Base-by-base conservation (phyloP, 225 moss, liverwort and hornwort species). In the Pleurozium schreberi region DNA sequence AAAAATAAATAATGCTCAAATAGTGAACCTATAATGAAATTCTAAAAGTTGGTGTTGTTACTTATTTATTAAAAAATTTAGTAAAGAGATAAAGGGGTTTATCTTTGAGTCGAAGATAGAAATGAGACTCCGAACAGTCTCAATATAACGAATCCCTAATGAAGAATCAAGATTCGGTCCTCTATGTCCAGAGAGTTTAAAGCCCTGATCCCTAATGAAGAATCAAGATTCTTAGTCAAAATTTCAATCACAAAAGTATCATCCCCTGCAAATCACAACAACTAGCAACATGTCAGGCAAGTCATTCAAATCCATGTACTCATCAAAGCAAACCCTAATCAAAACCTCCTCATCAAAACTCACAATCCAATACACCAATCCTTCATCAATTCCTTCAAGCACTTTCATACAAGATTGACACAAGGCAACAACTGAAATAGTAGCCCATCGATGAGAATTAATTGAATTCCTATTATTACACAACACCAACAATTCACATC, bases 231-330 rank as follows among this genome's bases (percentile, higher is more conserved):
- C 43, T 43, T 17, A 27, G 30, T 16, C 47, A 33, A 45, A 83
- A 75, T 60, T 81, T 59, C 59, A 79, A 87, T 73, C 59, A 18
- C 55, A 81, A 61, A 66, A 69, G 40, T 10, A 80, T 96, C 97
- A 87, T 97, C 97, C 81, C 97, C 97, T 97, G 96, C 90, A 94
- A 65, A 93, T 80, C 85, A 95, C 49, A 85, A 84, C 55, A 78
- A 59, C 12, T 57, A 84, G 50, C 85, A 47, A 18, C 84, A 87
- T 34, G 34, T 90, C 90, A 91, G 78, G 65, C 63, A 87, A 67
- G 81, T 57, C 40, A 73, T 88, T 78, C 36, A 50, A 88, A 71
- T 40, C 67, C 86, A 59, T n/a, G 18, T 30, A n/a, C 59, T 43
- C 88, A 58, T 84, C n/a, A 11, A 75, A 52, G 21, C 6, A 64